phyloP scores from a whole-genome alignment of 495 filamentous ascomycete species.

The Aspergillus ellipticus region DNA sequence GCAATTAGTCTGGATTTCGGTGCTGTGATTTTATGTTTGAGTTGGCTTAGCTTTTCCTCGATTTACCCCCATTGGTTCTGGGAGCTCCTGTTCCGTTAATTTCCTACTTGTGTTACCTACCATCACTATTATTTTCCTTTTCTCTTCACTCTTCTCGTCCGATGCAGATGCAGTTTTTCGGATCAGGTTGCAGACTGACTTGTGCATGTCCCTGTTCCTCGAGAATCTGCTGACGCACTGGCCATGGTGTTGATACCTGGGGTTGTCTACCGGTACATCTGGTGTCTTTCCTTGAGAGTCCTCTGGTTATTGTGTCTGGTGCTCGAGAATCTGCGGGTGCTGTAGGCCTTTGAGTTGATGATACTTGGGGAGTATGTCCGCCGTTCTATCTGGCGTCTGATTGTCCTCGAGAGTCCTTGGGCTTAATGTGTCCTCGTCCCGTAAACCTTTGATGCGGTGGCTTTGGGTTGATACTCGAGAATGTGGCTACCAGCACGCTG shows the following conservation, averaged over 20 bases:
- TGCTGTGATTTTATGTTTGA: not conserved
- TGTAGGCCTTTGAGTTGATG: too few species aligned
- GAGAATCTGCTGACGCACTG: not conserved
- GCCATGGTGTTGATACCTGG: not conserved
- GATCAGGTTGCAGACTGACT: slow-evolving; percentile 18
- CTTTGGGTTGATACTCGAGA: too few species aligned
- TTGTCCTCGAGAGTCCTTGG: not conserved
- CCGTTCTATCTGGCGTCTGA: not conserved
- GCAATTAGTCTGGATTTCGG: slow-evolving; percentile 11
- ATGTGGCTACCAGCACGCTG: not conserved
- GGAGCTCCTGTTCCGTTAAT: not conserved
- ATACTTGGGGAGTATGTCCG: too few species aligned
- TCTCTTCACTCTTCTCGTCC: not conserved
- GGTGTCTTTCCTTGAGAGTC: not conserved
- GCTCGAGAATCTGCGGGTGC: not conserved
- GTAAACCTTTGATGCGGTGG: too few species aligned
- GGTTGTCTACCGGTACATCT: not conserved
- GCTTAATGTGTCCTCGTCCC: not conserved
- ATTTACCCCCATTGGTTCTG: not conserved
- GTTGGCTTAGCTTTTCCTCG: not conserved
- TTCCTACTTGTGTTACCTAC: not conserved
- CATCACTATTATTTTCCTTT: not conserved
- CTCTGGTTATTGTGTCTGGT: not conserved
- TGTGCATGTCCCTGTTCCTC: slow-evolving; percentile 10
- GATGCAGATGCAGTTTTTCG: not conserved